Evolutionary conservation across 805 yeast species (phyloP).

Genomic region (Zygotorulaspora sp.): DNA sequence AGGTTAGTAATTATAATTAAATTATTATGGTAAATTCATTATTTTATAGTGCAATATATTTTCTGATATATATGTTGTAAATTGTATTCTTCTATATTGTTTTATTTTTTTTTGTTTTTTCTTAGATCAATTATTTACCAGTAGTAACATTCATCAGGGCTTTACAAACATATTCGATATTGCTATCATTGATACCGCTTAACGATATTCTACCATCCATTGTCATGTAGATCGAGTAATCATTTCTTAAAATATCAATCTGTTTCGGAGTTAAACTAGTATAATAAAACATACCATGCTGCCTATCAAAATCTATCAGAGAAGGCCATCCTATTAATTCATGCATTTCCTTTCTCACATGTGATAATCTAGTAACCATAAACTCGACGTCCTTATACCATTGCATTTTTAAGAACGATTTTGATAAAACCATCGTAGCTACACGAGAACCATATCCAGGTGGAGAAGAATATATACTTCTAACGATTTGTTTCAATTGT

Average conservation of each 20-base stretch:
- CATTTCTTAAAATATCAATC: conserved; percentile 62
- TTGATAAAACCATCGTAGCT: conserved; percentile 69
- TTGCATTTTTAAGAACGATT: conserved; percentile 53
- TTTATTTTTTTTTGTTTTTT: too few relatives aligned
- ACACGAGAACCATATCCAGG: conserved; percentile 92
- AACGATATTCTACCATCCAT: conserved; percentile 88
- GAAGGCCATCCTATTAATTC: conserved; percentile 78
- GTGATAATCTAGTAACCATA: conserved; percentile 75
- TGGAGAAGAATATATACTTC: conserved; percentile 90
- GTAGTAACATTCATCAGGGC: conserved; percentile 11
- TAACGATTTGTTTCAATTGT: conserved; percentile 74
- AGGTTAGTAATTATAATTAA: too few relatives aligned
- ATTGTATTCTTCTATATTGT: neutral
- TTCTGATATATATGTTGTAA: neutral
- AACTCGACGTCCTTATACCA: conserved; percentile 79
- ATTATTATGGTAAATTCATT: neutral
- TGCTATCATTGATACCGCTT: conserved; percentile 77
- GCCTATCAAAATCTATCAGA: conserved; percentile 51
- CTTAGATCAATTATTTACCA: too few relatives aligned
- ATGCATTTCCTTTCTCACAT: conserved; percentile 63
- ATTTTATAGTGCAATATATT: neutral
- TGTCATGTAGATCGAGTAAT: conserved; percentile 79
- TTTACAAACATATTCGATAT: conserved; percentile 55
- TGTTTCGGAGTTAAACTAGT: conserved; percentile 75
- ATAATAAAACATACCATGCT: conserved; percentile 95